A percentile compares a stretch with the other conserved stretches of the same genome.
Evolutionary conservation across 2,329 filamentous ascomycete genomes (phyloP).

Genomic region (Ceratocystis variospora): DNA sequence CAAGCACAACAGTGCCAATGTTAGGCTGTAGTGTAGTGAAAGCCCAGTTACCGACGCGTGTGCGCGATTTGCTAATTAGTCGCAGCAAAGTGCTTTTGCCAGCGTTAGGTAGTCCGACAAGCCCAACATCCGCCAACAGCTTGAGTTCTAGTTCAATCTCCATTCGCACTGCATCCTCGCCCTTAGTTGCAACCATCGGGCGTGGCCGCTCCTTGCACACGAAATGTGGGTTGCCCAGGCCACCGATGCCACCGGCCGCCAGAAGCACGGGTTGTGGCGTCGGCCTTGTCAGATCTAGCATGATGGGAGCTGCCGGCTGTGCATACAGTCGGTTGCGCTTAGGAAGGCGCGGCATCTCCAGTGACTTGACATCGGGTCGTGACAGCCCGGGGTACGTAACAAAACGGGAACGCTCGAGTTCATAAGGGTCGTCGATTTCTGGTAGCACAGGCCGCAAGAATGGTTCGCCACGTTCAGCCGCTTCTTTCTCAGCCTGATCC

Average conservation of each 20-base stretch:
- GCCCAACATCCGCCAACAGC: constrained; percentile 82
- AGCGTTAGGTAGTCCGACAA: constrained; percentile 90
- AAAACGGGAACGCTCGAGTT: constrained; percentile 57
- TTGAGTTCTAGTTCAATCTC: constrained; percentile 83
- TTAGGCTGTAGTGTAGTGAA: constrained; percentile 94
- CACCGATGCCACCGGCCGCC: constrained; percentile 75
- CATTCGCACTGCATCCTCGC: constrained; percentile 64
- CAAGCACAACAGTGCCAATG: constrained; percentile 87
- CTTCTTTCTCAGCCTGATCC: constrained; percentile 24
- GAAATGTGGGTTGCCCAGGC: constrained; percentile 88
- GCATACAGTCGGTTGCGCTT: constrained; percentile 41
- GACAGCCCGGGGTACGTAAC: constrained; percentile 69
- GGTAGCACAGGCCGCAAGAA: constrained; percentile 14
- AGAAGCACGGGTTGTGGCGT: constrained; percentile 76
- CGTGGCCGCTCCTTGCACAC: constrained; percentile 57
- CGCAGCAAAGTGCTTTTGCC: constrained; percentile 89
- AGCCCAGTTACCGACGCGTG: constrained; percentile 84
- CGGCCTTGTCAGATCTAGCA: constrained; percentile 57
- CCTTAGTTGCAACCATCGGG: constrained; percentile 79
- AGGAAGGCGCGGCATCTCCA: constrained; percentile 39
- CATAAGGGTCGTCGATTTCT: constrained; percentile 25
- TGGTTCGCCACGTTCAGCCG: constrained; percentile 19
- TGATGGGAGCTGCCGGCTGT: constrained; percentile 60
- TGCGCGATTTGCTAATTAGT: constrained; percentile 74
- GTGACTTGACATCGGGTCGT: constrained; percentile 49